Evolutionary conservation across 305 asterid species (phyloP).

Genomic region (Fraxinus nigra): DNA sequence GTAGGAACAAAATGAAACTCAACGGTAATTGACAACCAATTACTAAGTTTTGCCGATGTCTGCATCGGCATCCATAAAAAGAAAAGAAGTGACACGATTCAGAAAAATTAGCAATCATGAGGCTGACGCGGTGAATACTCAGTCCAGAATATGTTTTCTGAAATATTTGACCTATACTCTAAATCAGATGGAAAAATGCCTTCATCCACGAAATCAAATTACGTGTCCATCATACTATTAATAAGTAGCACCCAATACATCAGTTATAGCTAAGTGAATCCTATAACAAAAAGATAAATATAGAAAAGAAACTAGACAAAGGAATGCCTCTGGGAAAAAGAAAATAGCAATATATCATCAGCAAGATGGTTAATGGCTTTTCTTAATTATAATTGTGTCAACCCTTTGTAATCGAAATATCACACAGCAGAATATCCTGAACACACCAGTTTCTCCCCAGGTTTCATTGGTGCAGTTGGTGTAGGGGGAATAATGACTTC

Average conservation of each 20-base stretch:
- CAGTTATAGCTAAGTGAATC: not conserved
- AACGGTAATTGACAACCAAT: not conserved
- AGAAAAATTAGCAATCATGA: not conserved
- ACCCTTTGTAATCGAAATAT: constrained; percentile 17
- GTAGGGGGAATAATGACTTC: constrained; percentile 89
- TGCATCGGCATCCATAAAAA: not conserved
- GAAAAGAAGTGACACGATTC: not conserved
- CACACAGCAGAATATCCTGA: constrained; percentile 17
- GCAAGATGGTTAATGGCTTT: not conserved
- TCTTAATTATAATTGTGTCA: not conserved
- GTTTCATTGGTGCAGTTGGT: constrained; percentile 91
- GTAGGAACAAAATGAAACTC: constrained; percentile 23
- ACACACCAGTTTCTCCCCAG: constrained; percentile 89
- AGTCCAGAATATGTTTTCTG: not conserved
- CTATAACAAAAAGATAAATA: not conserved
- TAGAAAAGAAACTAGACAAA: not conserved
- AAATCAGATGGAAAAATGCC: not conserved
- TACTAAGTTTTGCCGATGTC: not conserved
- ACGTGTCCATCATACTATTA: not conserved
- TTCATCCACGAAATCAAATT: not conserved
- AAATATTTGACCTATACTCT: not conserved
- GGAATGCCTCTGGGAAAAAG: constrained; percentile 3
- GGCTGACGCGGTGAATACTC: not conserved
- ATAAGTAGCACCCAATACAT: not conserved
- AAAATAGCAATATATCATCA: constrained; percentile 9